Evolutionary conservation across 2,329 filamentous ascomycete genomes (phyloP), one percentile per base, ranked within the genome.

Genomic region (Cladosporium sp.): DNA sequence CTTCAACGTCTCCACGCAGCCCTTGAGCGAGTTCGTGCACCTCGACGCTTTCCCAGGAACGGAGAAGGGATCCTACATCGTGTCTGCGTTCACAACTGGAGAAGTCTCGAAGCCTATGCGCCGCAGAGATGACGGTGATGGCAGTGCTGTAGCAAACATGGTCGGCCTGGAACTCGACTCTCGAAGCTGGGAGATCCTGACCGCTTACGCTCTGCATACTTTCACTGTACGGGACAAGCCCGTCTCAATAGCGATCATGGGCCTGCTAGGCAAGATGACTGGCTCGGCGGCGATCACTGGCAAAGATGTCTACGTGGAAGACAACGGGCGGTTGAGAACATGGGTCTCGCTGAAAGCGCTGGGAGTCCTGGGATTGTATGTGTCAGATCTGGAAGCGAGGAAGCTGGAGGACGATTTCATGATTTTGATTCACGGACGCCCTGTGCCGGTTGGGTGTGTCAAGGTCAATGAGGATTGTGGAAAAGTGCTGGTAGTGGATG

Each of bases 181-280:
- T 1, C 78, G 82, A 24, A 88, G 86, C 1, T 95, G 90, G 78
- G 92, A 97, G 49, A 90, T 97, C 54, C 77, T 96, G 8, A 88
- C 86, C 0, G 88, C 89, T 0, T 89, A 87, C 61, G 87, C 89
- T 0, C 72, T 91, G 1, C 78, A 79, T 0, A 71, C 77, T 0
- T 85, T 93, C 62, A 72, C 68, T 3, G 65, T 73, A 5, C 59
- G 66, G 10, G 71, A 75, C 1, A 70, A 68, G 17, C 65, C 71
- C 0, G 75, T 87, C 0, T 75, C 74, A 42, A 77, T 92, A 1
- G 85, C 90, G 0, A 85, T 88, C 17, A 73, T 97, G 0, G 93
- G 93, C 0, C 77, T 97, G 1, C 63, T 96, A 3, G 88, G 83
- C 2, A 96, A 97, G 73, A 96, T 97, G 89, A 91, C 91, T 0